phyloP scores from a whole-genome alignment of 108 stramenopile species.

The Nitzschia sp. region DNA sequence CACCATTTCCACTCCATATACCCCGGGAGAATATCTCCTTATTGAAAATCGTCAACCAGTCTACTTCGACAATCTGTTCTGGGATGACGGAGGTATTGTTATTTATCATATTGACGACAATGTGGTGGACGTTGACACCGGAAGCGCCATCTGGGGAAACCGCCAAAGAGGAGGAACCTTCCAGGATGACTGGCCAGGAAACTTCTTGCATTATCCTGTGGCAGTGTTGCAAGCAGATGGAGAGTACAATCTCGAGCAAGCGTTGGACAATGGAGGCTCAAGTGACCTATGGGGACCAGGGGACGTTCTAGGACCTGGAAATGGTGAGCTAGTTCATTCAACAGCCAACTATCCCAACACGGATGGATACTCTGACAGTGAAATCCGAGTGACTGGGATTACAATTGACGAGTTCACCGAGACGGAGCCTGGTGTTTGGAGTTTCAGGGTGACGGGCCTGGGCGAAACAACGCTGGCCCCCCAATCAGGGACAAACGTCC shows the following conservation, averaged over 20 bases:
- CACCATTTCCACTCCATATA: slow-evolving; percentile 42
- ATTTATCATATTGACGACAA: slow-evolving; percentile 72
- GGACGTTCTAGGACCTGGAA: slow-evolving; percentile 18
- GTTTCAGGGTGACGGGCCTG: slow-evolving; percentile 5
- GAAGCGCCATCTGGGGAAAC: slow-evolving; percentile 15
- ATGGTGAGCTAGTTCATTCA: slow-evolving; percentile 6
- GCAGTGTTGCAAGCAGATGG: slow-evolving; percentile 62
- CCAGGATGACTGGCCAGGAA: slow-evolving; percentile 49
- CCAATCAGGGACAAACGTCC: not conserved
- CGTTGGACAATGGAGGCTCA: slow-evolving; percentile 43
- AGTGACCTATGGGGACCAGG: slow-evolving; percentile 40
- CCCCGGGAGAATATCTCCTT: slow-evolving; percentile 55
- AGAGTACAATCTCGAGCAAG: slow-evolving; percentile 56
- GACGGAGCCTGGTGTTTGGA: slow-evolving; percentile 12
- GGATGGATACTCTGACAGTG: slow-evolving; percentile 36
- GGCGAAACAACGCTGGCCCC: not conserved
- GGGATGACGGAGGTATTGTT: slow-evolving; percentile 49
- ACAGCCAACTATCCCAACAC: slow-evolving; percentile 53
- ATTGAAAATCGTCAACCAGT: slow-evolving; percentile 76
- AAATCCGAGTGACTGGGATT: slow-evolving; percentile 13
- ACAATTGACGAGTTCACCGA: slow-evolving; percentile 7
- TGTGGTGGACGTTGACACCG: not conserved
- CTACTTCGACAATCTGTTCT: slow-evolving; percentile 39
- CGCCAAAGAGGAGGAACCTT: slow-evolving; percentile 45
- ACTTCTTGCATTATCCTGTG: slow-evolving; percentile 51